Evolutionary conservation across 305 asterid genomes (phyloP).

Genomic region (Fraxinus albicans): DNA sequence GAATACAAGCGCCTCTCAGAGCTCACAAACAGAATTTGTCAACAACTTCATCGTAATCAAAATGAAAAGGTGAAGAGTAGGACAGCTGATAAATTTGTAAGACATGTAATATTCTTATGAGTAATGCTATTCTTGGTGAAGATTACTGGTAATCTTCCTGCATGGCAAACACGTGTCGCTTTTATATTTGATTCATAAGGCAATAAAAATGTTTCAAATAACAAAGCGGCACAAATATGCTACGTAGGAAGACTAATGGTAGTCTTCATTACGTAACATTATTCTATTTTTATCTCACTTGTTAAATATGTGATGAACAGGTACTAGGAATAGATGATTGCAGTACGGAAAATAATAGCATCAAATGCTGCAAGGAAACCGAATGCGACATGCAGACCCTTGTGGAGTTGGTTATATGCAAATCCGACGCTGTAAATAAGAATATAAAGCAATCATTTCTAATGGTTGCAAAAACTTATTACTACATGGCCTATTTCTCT

Average conservation of each 20-base stretch:
- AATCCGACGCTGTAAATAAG: conserved; percentile 19
- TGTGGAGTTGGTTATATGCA: conserved; percentile 18
- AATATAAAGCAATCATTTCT: conserved; percentile 46
- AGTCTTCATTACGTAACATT: too few relatives aligned
- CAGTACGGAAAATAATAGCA: neutral
- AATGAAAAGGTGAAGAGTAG: conserved; percentile 16
- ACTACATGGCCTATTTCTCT: conserved; percentile 37
- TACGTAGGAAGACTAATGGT: too few relatives aligned
- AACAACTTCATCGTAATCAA: conserved; percentile 5
- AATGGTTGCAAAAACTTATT: conserved; percentile 41
- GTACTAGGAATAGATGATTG: neutral
- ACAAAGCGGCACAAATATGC: too few relatives aligned
- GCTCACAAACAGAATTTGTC: conserved; percentile 36
- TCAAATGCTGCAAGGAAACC: neutral
- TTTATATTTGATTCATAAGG: too few relatives aligned
- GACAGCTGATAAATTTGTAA: neutral
- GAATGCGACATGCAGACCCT: conserved; percentile 23
- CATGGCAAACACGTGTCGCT: too few relatives aligned
- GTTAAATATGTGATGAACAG: neutral
- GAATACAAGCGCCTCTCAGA: conserved; percentile 32
- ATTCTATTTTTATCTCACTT: too few relatives aligned
- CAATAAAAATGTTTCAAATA: too few relatives aligned
- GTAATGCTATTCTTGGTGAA: too few relatives aligned
- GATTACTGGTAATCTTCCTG: too few relatives aligned
- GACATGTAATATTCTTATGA: neutral